Conservation (phyloP, 106 monocot species). For the Dioscorea zingiberensis region DNA sequence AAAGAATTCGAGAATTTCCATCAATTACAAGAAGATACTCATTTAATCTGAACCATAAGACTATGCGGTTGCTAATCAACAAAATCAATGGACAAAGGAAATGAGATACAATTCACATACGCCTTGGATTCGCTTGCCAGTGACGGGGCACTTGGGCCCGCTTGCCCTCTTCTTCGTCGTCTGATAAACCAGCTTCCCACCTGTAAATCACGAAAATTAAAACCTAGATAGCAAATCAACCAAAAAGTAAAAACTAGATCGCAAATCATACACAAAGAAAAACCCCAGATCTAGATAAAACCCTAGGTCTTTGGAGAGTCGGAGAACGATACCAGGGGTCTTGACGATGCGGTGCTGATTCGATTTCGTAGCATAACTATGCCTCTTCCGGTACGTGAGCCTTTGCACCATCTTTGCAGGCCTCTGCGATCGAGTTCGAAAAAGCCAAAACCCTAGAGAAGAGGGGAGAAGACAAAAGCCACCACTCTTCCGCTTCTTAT, state of each 20-base stretch:
- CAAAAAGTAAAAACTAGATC: too few relatives aligned
- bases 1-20: too few relatives aligned
- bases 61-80: too few relatives aligned
- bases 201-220: constrained; percentile 15
- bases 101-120: constrained; percentile 21
- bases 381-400: constrained; percentile 79
- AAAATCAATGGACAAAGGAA: not conserved
- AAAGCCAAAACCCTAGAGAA: too few relatives aligned
- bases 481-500: not conserved
- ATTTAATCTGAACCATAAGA: too few relatives aligned
- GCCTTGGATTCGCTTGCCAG: constrained; percentile 92
- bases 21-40: too few relatives aligned
- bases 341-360: constrained; percentile 86
- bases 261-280: not conserved
- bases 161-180: constrained; percentile 86
- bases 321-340: constrained; percentile 51
- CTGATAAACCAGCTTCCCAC: constrained; percentile 89
- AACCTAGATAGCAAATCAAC: not conserved
- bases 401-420: constrained; percentile 70
- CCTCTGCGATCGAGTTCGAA: not conserved
- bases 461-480: too few relatives aligned
- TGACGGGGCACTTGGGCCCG: constrained; percentile 88
- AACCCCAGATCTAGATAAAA: not conserved
- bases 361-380: constrained; percentile 94
- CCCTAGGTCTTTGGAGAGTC: not conserved